Percentiles rank a stretch among this genome's conserved stretches.
These are phyloP conservation scores for Paralagenidium karlingii DNA, from an alignment of 352 stramenopile species.

Conservation along the genomic window DNA sequence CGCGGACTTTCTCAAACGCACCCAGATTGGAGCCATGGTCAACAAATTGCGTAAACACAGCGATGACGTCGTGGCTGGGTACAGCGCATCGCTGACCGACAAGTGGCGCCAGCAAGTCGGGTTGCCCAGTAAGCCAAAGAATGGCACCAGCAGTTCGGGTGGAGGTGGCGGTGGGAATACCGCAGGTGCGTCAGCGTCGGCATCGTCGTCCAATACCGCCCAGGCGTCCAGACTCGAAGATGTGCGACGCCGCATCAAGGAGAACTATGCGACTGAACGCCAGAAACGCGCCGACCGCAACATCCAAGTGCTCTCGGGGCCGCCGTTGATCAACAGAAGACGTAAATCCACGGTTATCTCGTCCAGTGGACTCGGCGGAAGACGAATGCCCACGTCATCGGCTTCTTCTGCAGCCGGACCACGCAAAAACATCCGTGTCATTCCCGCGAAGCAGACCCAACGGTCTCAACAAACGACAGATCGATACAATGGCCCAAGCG, in stretches of 20 bases:
- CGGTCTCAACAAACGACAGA: no score
- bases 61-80: constrained; percentile 65
- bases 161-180: not conserved
- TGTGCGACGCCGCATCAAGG: constrained; percentile 56
- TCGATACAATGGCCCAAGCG: no score
- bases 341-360: constrained; percentile 43
- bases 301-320: constrained; percentile 53
- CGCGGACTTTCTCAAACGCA: constrained; percentile 58
- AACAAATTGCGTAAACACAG: constrained; percentile 81
- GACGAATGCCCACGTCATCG: no score
- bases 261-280: constrained; percentile 57
- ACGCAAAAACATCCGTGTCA: no score
- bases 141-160: constrained; percentile 2
- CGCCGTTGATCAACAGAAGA: constrained; percentile 32
- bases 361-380: no score
- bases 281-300: constrained; percentile 60
- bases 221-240: constrained; percentile 17
- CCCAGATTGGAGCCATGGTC: constrained; percentile 66
- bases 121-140: constrained; percentile 11
- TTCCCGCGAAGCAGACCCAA: no score
- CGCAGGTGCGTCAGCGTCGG: not conserved
- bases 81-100: constrained; percentile 68
- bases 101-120: constrained; percentile 75
- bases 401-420: no score
- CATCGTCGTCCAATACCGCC: not conserved